Evolutionary conservation across 257 asterid species (phyloP).

Genomic region (Gentiana straminea): DNA sequence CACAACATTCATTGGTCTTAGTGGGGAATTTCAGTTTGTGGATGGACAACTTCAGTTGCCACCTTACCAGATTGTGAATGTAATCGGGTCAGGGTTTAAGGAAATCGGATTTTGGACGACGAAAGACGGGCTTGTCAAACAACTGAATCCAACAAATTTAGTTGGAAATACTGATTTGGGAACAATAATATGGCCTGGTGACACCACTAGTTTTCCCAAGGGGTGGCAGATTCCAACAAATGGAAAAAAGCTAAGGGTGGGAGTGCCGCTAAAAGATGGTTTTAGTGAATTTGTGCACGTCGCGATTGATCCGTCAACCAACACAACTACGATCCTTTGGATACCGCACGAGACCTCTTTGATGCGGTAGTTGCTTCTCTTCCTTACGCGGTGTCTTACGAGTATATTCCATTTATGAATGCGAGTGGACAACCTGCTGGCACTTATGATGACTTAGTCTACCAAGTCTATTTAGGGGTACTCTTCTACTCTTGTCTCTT

Average conservation of each 20-base stretch:
- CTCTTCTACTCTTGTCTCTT: neutral
- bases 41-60: slow-evolving; percentile 21
- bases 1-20: slow-evolving; percentile 26
- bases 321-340: slow-evolving; percentile 16
- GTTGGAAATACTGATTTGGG: slow-evolving; percentile 14
- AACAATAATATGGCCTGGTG: slow-evolving; percentile 27
- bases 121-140: slow-evolving; percentile 20
- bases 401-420: slow-evolving; percentile 13
- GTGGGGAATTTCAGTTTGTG: slow-evolving; percentile 22
- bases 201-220: slow-evolving; percentile 17
- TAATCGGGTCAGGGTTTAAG: slow-evolving; percentile 14
- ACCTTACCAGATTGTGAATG: slow-evolving; percentile 25
- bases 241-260: slow-evolving; percentile 24
- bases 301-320: slow-evolving; percentile 13
- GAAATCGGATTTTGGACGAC: slow-evolving; percentile 31
- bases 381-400: slow-evolving; percentile 19
- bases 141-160: slow-evolving; percentile 5
- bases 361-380: slow-evolving; percentile 19
- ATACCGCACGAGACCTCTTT: slow-evolving; percentile 14
- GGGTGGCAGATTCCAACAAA: slow-evolving; percentile 38
- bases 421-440: slow-evolving; percentile 2
- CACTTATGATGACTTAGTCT: slow-evolving; percentile 19
- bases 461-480: slow-evolving; percentile 21
- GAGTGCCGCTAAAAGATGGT: slow-evolving; percentile 25
- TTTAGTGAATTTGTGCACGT: slow-evolving; percentile 22